These are phyloP conservation scores for Staphylotrichum longicolle DNA, from an alignment of 495 filamentous ascomycete genomes.

Conservation along the genomic window DNA sequence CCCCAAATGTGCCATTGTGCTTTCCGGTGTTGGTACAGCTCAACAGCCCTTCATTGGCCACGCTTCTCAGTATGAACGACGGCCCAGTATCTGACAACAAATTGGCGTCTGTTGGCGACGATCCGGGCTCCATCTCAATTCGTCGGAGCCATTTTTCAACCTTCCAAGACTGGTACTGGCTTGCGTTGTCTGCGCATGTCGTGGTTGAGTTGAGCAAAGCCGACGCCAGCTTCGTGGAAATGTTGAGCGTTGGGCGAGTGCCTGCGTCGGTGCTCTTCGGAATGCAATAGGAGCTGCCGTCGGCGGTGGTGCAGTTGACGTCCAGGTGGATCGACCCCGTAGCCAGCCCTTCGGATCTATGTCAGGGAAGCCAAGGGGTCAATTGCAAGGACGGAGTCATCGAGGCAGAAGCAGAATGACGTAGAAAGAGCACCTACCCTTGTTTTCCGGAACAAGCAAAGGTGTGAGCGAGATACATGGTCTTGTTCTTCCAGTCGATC, in stretches of 20 bases:
- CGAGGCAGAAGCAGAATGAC: no score
- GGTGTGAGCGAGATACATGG: constrained; percentile 39
- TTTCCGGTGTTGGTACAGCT: constrained; percentile 29
- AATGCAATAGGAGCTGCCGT: constrained; percentile 29
- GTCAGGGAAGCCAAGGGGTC: constrained; percentile 1
- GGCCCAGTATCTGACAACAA: constrained; percentile 34
- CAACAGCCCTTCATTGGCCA: constrained; percentile 32
- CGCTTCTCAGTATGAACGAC: constrained; percentile 35
- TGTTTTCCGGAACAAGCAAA: constrained; percentile 38
- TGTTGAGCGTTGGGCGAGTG: constrained; percentile 19
- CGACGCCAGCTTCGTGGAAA: constrained; percentile 25
- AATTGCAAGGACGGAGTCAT: neutral
- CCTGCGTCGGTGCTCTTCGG: constrained; percentile 22
- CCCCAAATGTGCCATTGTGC: constrained; percentile 28
- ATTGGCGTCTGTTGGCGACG: constrained; percentile 12
- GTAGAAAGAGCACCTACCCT: constrained; percentile 28
- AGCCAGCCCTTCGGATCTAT: constrained; percentile 36
- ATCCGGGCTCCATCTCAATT: constrained; percentile 32
- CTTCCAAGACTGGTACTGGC: constrained; percentile 40
- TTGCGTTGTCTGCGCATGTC: constrained; percentile 28
- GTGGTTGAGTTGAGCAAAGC: constrained; percentile 20
- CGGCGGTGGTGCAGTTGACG: constrained; percentile 33
- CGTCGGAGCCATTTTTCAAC: constrained; percentile 37
- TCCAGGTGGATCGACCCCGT: constrained; percentile 34
- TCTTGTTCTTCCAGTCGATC: constrained; percentile 40